Base-by-base conservation (phyloP, 441 rosid genomes). In the Hura crepitans region DNA sequence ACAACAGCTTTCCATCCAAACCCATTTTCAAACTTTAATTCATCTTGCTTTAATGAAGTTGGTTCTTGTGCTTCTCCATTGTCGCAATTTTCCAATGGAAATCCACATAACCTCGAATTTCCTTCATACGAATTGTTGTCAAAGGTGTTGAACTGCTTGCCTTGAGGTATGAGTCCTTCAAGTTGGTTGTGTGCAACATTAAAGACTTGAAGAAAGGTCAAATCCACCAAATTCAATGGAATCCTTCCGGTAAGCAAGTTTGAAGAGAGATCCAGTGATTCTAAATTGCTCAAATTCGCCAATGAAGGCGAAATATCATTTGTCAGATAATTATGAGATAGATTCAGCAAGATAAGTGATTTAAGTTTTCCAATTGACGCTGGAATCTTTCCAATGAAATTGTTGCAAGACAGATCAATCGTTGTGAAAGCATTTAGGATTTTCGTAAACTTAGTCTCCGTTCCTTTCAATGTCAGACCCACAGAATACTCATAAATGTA, bases 81-180 rank as follows among this genome's bases (percentile, higher is more conserved):
- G 14, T n/a, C 20, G 9, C 65, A 61, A 37, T 37, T 20, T 37
- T 37, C 9, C 20, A 64, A 27, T 17, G 71, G 71, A 68, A 35
- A 39, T 25, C 71, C 71, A 42, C 71, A 68, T 55, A 56, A 33
- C 18, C 25, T 17, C n/a, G 25, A 6, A 13, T 68, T 68, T 42
- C 71, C 71, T 42, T 55, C 62, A 45, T 68, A 68, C 10, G 71
- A 67, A 27, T 22, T 56, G 1, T 9, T 55, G 12, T 55, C 71
- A 8, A 68, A 68, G 39, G 71, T 68, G 53, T 53, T 23, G 23
- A 67, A 37, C 22, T 66, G 70, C 33, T 33, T 51, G 20, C 60
- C 60, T 13, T 0, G 6, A 7, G 67, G 67, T 43, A 63, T 63
- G 13, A 5, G 67, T 25, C 67, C 53, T 63, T 35, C 62, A 25